Conservation (phyloP, 2,329 filamentous ascomycete genomes). For the Fusarium dimerum region DNA sequence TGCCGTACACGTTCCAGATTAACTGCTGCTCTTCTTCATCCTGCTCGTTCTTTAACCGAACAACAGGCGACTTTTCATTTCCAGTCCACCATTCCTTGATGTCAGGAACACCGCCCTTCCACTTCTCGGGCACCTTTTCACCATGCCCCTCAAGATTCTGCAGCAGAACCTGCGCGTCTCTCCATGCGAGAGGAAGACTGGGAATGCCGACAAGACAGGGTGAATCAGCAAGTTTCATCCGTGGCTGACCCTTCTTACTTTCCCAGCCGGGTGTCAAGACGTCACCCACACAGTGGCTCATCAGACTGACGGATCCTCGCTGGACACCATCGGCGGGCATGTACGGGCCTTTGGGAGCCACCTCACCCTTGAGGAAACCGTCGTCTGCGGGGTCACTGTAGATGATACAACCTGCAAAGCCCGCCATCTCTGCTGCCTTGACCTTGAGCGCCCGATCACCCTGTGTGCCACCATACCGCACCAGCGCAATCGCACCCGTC, state of each 20-base stretch:
- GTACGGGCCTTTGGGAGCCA: conserved; percentile 75
- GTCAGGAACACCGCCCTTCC: conserved; percentile 76
- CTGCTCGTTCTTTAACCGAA: conserved; percentile 83
- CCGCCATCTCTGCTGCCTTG: conserved; percentile 84
- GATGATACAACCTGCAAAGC: conserved; percentile 84
- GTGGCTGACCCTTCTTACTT: conserved; percentile 64
- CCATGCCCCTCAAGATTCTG: conserved; percentile 76
- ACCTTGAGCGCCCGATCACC: conserved; percentile 77
- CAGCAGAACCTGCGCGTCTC: conserved; percentile 80
- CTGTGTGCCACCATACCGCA: conserved; percentile 77
- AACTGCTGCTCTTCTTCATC: conserved; percentile 80
- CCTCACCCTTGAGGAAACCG: conserved; percentile 71
- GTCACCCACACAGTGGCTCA: conserved; percentile 84
- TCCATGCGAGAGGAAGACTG: conserved; percentile 86
- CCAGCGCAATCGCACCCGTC: conserved; percentile 79
- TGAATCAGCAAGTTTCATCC: conserved; percentile 70
- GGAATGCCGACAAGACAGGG: conserved; percentile 79
- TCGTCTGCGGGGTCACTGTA: conserved; percentile 90
- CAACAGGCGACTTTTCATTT: conserved; percentile 69
- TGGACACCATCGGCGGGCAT: conserved; percentile 83
- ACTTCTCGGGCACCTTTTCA: conserved; percentile 64
- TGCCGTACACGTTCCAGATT: conserved; percentile 90
- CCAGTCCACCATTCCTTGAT: conserved; percentile 82
- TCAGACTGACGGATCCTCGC: conserved; percentile 76
- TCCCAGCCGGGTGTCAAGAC: conserved; percentile 89